phyloP scores from a whole-genome alignment of 306 rosid species.

The Medicago ruthenica region DNA sequence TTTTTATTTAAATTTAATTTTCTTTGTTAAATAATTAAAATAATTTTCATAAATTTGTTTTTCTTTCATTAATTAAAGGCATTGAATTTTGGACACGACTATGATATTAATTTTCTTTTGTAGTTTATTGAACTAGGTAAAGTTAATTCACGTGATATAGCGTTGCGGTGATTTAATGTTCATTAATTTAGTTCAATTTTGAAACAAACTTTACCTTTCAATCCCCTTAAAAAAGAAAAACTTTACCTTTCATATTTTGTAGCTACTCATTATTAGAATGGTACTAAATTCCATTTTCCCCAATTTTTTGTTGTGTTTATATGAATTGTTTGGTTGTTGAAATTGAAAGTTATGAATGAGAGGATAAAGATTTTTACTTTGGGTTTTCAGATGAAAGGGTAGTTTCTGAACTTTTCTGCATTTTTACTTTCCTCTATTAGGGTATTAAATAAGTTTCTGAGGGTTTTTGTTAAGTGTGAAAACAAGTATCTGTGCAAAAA shows the following conservation, averaged over 20 bases:
- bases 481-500: constrained; percentile 1
- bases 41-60: neutral
- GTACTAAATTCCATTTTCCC: neutral
- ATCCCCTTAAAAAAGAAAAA: no score
- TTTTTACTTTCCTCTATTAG: neutral
- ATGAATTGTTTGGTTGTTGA: constrained; percentile 1
- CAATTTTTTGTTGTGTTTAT: neutral
- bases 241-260: constrained; percentile 1
- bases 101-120: neutral
- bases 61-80: constrained; percentile 25
- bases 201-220: constrained; percentile 19
- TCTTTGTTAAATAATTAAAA: neutral
- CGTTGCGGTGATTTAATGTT: constrained; percentile 37
- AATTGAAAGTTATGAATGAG: neutral
- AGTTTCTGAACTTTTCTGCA: neutral
- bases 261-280: constrained; percentile 12
- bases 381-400: constrained; percentile 31
- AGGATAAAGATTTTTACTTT: neutral
- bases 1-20: neutral
- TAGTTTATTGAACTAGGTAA: constrained; percentile 20
- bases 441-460: constrained; percentile 14
- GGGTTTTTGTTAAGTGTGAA: constrained; percentile 26
- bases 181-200: constrained; percentile 5
- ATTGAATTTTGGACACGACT: constrained; percentile 12
- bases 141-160: constrained; percentile 17